Base-by-base conservation (phyloP, 306 rosid species). In the Calophaca sinica region DNA sequence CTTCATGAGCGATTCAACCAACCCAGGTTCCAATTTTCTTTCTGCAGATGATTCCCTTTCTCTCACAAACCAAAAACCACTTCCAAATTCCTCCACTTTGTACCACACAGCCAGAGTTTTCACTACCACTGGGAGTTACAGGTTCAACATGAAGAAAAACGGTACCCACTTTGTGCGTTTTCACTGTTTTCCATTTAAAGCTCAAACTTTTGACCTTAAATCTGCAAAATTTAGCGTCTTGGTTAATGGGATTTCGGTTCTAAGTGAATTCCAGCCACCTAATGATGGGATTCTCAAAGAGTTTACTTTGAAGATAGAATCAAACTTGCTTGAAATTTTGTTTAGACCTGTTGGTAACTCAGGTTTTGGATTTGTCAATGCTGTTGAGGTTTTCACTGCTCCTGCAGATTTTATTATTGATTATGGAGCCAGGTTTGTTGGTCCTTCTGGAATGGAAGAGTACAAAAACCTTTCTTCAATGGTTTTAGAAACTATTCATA, bases 51-150 rank as follows among this genome's bases (percentile, higher is more conserved):
- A 73, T 38, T 83, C 97, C 68, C 71, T 90, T 82, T 48, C 87
- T 53, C 75, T 96, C 75, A 70, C 72, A 10, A 59, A 84, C 79
- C 87, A 64, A 62, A 86, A 80, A 79, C 92, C 96, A 62, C 70
- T 89, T 81, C 76, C 72, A 7, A 81, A 67, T 58, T 85, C 83
- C 5, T 71, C 88, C 0, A 0, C 78, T 54, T 55, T 92, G 79
- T 96, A 92, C 81, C 79, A 62, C 32, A 87, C 94, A 12, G 98
- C 99, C 3, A 89, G 97, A 86, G 91, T 92, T 78, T 96, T 96
- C 90, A 81, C 77, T 12, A 51, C 41, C 57, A 46, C 60, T 26
- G 91, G 86, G 50, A 78, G 76, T 68, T 96, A 92, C 87, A 80
- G 35, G 52, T 96, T 90, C 87, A 73, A 38, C 81, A 78, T 87